Base-by-base conservation (phyloP, 1,284 basidiomycete species). In the Cryptococcus sp. region DNA sequence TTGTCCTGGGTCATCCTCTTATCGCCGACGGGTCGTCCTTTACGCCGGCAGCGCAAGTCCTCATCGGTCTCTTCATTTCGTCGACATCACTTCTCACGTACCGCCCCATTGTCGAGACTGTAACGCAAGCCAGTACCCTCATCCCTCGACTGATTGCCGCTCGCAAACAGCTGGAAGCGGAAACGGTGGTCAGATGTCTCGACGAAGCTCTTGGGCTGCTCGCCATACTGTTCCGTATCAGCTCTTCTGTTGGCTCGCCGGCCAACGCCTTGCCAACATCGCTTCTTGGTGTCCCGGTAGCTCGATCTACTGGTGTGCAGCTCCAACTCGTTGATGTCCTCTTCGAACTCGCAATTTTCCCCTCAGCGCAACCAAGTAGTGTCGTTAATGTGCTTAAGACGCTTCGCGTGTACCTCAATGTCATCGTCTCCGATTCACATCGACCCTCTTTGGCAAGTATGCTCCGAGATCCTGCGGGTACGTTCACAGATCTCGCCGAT, bases 361-460 rank as follows among this genome's bases (percentile, higher is more conserved):
- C 70, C 3, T 50, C 63, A 2, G 55, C 70, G 1, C 66, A 64
- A 45, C 45, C 61, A 3, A 54, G 55, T n/a, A 68, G 65, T 8
- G 50, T 64, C 3, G 48, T 68, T 2, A 60, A 62, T 19, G 49
- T 67, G 1, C 53, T 76, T 10, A 62, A 64, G 20, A 63, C 68
- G 11, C 43, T 76, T 20, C 57, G 67, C 25, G 66, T 70, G 7
- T 76, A 69, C 60, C 54, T 77, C n/a, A 64, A 69, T 40, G 61
- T 64, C 0, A 66, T 66, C 19, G 56, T 55, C 15, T 39, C 50
- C 10, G 75, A 71, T 23, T 23, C 62, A 1, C 53, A 63, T 16
- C 65, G 68, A 27, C 69, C 70, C 0, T 71, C 71, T 1, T 63
- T 77, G 17, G 72, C 75, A 3, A 69, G 74, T 22, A 66, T 73